Evolutionary conservation across 2,329 filamentous ascomycete species (phyloP), one percentile per base, ranked within the genome.

Genomic region (Didymella keratinophila): DNA sequence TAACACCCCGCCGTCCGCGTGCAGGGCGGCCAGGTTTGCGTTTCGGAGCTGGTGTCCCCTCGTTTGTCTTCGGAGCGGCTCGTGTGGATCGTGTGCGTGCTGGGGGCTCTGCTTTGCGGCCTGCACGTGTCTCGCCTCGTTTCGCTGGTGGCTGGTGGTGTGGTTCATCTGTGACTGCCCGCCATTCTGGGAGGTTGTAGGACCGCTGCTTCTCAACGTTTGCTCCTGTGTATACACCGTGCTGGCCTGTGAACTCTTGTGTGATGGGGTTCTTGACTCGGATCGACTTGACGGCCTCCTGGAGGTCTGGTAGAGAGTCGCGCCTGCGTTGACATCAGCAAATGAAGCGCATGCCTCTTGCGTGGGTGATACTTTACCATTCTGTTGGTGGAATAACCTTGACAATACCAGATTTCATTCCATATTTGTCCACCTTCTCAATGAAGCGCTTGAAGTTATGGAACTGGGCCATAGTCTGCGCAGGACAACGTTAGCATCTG

Each of bases 151-250:
- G 95, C 71, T 98, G 95, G 75, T 99, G 93, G 70, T 97, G 93
- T 74, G 92, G 93, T 78, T 97, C 93, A 63, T 97, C 91, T 74
- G 93, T 97, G 37, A 98, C 84, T 54, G 91, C 86, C 67, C 93
- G 92, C 95, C 95, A 99, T 78, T 99, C 93, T 0, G 94, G 94
- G 4, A 99, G 83, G 68, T 97, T 99, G 81, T 99, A 99, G 14
- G 93, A 93, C 74, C 95, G 87, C 75, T 96, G 92, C 78, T 97
- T 96, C 71, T 98, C 89, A 59, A 99, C 93, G 74, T 99, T 99
- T 72, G 95, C 92, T 77, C 99, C 95, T 34, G 94, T 94, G 75
- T 97, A 99, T 56, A 92, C 96, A 56, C 95, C 96, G 73, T 94
- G 92, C 50, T 91, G 92, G 41, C 95, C 95, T 83, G 96, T 94